These are phyloP conservation scores for Neobulgaria alba DNA, from an alignment of 2,329 filamentous ascomycete species.

Conservation along the genomic window DNA sequence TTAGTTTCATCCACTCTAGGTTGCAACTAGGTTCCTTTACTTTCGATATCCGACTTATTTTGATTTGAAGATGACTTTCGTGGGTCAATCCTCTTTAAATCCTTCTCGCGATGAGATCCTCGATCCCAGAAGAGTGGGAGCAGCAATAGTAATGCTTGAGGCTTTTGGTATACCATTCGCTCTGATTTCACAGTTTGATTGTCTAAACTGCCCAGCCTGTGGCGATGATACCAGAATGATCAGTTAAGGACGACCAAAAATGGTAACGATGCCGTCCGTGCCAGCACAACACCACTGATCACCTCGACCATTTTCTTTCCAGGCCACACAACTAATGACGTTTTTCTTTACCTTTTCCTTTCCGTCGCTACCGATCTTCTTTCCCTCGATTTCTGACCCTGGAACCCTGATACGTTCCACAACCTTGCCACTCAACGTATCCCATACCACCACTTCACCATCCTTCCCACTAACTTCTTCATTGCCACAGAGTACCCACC, in stretches of 20 bases:
- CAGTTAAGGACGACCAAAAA: conserved; percentile 42
- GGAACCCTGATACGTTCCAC: conserved; percentile 50
- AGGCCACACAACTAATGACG: conserved; percentile 53
- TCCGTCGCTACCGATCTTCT: conserved; percentile 49
- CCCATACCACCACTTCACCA: conserved; percentile 61
- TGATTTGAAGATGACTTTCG: no score
- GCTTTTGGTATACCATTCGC: no score
- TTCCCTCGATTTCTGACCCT: conserved; percentile 26
- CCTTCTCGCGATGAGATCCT: no score
- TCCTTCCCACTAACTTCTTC: conserved; percentile 38
- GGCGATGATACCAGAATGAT: no score
- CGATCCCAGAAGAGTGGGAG: no score
- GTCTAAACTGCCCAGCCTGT: no score
- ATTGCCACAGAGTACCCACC: conserved; percentile 71
- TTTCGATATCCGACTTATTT: no score
- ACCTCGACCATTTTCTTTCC: conserved; percentile 53
- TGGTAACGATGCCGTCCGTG: conserved; percentile 57
- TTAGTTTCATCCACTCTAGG: no score
- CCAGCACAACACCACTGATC: conserved; percentile 58
- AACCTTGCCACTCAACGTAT: conserved; percentile 65
- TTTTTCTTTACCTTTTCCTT: conserved; percentile 51
- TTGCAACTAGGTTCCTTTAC: no score
- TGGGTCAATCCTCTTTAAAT: no score
- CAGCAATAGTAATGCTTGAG: no score
- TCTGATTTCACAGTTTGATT: no score